Percentiles rank a stretch among this genome's conserved stretches.
Conservation (phyloP, 306 rosid species). For the Castanea crenata region DNA sequence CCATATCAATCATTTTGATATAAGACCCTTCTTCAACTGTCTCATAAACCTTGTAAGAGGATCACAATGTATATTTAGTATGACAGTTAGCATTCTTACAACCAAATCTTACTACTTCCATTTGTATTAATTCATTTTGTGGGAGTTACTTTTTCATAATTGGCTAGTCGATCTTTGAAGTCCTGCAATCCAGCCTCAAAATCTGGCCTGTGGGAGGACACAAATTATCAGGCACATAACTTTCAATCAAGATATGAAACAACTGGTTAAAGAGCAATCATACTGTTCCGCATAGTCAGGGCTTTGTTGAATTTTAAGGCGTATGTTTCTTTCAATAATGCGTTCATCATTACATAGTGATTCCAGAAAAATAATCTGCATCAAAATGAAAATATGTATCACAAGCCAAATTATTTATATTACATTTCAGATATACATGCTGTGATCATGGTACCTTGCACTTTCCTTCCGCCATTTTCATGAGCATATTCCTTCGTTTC, state of each 20-base stretch:
- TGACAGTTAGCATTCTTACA: slow-evolving; percentile 3
- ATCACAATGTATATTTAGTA: slow-evolving; percentile 16
- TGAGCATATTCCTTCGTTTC: slow-evolving; percentile 88
- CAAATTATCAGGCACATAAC: slow-evolving; percentile 14
- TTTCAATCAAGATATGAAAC: slow-evolving; percentile 21
- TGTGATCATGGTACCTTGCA: slow-evolving; percentile 73
- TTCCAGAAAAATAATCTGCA: slow-evolving; percentile 96
- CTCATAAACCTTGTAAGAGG: slow-evolving; percentile 70
- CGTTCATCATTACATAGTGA: slow-evolving; percentile 88
- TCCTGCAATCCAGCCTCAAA: slow-evolving; percentile 88
- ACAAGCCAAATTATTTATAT: slow-evolving; percentile 15
- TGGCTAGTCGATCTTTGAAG: slow-evolving; percentile 77
- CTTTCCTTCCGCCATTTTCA: slow-evolving; percentile 97
- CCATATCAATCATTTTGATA: slow-evolving; percentile 98
- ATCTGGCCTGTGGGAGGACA: slow-evolving; percentile 72
- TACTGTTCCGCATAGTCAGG: slow-evolving; percentile 99
- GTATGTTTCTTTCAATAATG: slow-evolving; percentile 90
- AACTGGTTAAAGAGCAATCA: slow-evolving; percentile 37
- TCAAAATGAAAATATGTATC: slow-evolving; percentile 19
- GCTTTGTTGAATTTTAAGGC: slow-evolving; percentile 97
- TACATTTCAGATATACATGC: slow-evolving; percentile 5
- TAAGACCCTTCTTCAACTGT: slow-evolving; percentile 97
- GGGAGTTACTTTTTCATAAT: slow-evolving; percentile 75
- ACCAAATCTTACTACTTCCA: slow-evolving; percentile 16
- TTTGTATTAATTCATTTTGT: slow-evolving; percentile 14